Base-by-base conservation (phyloP, 352 stramenopile species). In the Phytophthora pisi region DNA sequence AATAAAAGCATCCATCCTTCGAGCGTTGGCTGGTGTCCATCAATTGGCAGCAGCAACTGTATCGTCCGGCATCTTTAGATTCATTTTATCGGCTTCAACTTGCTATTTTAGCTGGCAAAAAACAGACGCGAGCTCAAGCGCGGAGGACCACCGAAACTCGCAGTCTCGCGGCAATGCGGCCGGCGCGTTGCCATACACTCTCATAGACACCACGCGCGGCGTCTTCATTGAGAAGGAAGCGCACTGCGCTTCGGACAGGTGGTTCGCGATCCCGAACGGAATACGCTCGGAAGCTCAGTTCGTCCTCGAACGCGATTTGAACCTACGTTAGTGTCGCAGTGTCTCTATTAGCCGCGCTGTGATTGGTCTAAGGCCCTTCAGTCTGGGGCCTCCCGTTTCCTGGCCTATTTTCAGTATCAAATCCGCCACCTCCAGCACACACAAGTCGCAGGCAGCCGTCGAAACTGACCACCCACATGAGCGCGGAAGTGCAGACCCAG, bases 11-110 rank as follows among this genome's bases (percentile, higher is more conserved):
- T 42, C 34, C 34, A 20, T 20, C 20, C 20, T 2, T 18, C 3
- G 16, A 38, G 31, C 13, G 38, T 45, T 45, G 38, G 24, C 50
- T 58, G 40, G 26, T n/a, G 26, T 45, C 55, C 55, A 61, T 61
- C 55, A 43, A 61, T 20, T 18, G 13, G 15, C 18, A 20, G 18
- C 28, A 55, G 30, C 51, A 45, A 62, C 10, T 46, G 43, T 36
- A 62, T 45, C 56, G 55, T 47, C 31, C 42, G 31, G 18, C 18
- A 59, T 59, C 46, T 62, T 40, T 30, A 62, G 42, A 62, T 62
- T 46, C 28, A 45, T 45, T 0, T 0, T n/a, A 38, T 38, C 31
- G 38, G 38, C 15, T 20, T 20, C 13, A 20, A 20, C 2, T 20
- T 45, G 31, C 9, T 38, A 4, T 11, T 13, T 38, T 6, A 45